phyloP scores from a whole-genome alignment of 1,284 basidiomycete genomes.

The Stereum hirsutum region DNA sequence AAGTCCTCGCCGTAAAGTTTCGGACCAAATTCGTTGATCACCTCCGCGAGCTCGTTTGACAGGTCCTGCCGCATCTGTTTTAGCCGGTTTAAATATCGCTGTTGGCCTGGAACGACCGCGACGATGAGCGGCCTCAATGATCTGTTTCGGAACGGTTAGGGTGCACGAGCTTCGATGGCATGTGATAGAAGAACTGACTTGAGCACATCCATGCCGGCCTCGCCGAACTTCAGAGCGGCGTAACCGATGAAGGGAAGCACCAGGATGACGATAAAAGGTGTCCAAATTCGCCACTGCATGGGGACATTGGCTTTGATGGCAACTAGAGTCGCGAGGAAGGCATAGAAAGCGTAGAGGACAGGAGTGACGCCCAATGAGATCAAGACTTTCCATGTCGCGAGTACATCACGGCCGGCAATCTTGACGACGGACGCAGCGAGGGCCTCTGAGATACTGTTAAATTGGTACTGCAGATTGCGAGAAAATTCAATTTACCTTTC shows the following conservation, averaged over 20 bases:
- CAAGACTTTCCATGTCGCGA: slow-evolving; percentile 98
- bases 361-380: slow-evolving; percentile 91
- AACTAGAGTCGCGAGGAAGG: slow-evolving; percentile 70
- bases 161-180: slow-evolving; percentile 1
- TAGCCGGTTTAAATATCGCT: slow-evolving; percentile 74
- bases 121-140: slow-evolving; percentile 90
- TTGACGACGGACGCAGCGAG: slow-evolving; percentile 96
- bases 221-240: slow-evolving; percentile 95
- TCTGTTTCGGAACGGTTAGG: slow-evolving; percentile 36
- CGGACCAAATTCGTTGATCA: slow-evolving; percentile 90
- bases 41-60: slow-evolving; percentile 79
- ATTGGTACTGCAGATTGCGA: slow-evolving; percentile 2
- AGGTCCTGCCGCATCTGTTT: slow-evolving; percentile 76
- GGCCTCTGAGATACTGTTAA: slow-evolving; percentile 56
- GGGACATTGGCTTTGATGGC: slow-evolving; percentile 65
- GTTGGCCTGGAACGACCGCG: slow-evolving; percentile 87
- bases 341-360: slow-evolving; percentile 81
- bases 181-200: slow-evolving; percentile 65
- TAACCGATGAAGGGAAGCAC: slow-evolving; percentile 87
- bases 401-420: slow-evolving; percentile 88
- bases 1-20: slow-evolving; percentile 87
- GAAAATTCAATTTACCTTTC: slow-evolving; percentile 50
- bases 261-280: slow-evolving; percentile 74
- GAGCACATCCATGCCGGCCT: slow-evolving; percentile 97
- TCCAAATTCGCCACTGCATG: slow-evolving; percentile 60